Evolutionary conservation across 192 early-diverging fungal genomes (phyloP), one percentile per base, ranked within the genome.

Genomic region (Powellomyces hirtus): DNA sequence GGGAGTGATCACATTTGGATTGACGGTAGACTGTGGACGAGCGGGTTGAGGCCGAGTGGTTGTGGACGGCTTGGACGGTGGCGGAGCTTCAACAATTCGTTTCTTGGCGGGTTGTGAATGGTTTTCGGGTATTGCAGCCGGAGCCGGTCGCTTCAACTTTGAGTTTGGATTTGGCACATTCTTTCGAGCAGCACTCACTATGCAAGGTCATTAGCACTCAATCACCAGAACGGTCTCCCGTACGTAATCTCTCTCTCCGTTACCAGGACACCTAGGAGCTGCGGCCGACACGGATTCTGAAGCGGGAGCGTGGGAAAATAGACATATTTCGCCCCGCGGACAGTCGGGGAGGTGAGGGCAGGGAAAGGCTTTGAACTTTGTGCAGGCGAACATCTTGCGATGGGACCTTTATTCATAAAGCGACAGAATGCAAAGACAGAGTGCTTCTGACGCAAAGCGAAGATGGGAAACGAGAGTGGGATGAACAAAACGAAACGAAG

Each of bases 331-430:
- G 29, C 55, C 55, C 10, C 65, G 65, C 13, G 51, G 53, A 44
- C 65, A 67, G 4, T 59, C 34, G n/a, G 53, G 53, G 7, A 59
- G 29, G 37, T 40, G 59, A 24, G 65, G 65, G 34, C 65, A 67
- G 38, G 33, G 10, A 26, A 59, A 42, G 34, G 24, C 55, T 20
- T 38, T 38, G 55, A 67, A 67, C 53, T 67, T 59, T 37, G 53
- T 30, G 29, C 53, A 40, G n/a, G 65, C 53, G 27, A 67, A 67
- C 65, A 67, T 67, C n/a, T n/a, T n/a, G n/a, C n/a, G n/a, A n/a
- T n/a, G n/a, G n/a, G n/a, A n/a, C n/a, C n/a, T n/a, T n/a, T n/a
- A n/a, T n/a, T n/a, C n/a, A n/a, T n/a, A n/a, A n/a, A n/a, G n/a
- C n/a, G n/a, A n/a, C n/a, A n/a, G n/a, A n/a, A n/a, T n/a, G n/a